A percentile compares a stretch with the other conserved stretches of the same genome.
Conservation (phyloP, 1,139 yeast species). For the Zygoascus meyerae region DNA sequence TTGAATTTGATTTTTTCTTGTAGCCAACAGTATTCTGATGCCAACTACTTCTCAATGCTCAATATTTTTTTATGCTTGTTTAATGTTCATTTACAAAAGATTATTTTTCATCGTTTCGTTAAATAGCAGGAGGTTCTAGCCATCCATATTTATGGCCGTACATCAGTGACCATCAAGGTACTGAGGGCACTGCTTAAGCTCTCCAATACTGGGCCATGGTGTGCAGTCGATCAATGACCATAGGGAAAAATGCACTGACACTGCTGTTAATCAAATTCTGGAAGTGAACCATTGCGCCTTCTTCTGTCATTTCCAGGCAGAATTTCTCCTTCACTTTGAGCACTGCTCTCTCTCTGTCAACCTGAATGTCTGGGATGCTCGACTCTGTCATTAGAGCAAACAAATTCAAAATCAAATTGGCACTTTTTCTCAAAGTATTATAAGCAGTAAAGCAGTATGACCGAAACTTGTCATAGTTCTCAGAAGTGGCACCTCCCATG, state of each 20-base stretch:
- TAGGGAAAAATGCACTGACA: constrained; percentile 88
- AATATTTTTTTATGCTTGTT: no score
- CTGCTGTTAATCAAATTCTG: constrained; percentile 90
- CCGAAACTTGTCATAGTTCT: constrained; percentile 78
- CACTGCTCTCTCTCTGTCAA: constrained; percentile 68
- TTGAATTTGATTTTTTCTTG: neutral
- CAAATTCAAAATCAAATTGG: constrained; percentile 80
- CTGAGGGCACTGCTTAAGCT: constrained; percentile 41
- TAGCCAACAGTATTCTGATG: no score
- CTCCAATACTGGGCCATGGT: constrained; percentile 97
- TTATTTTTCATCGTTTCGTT: no score
- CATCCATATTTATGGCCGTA: no score
- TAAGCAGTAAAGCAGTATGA: constrained; percentile 94
- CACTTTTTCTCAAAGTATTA: constrained; percentile 80
- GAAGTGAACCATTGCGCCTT: constrained; percentile 90
- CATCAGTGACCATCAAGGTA: no score
- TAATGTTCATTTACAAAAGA: no score
- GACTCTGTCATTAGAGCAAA: constrained; percentile 94
- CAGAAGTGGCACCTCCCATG: constrained; percentile 88
- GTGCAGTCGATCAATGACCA: constrained; percentile 90
- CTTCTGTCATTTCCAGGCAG: constrained; percentile 88
- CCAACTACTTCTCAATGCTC: no score
- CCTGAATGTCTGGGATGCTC: constrained; percentile 77
- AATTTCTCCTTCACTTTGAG: constrained; percentile 92
- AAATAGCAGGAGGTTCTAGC: no score